Evolutionary conservation across 768 basidiomycete genomes (phyloP).

Genomic region (Amanita phalloides): DNA sequence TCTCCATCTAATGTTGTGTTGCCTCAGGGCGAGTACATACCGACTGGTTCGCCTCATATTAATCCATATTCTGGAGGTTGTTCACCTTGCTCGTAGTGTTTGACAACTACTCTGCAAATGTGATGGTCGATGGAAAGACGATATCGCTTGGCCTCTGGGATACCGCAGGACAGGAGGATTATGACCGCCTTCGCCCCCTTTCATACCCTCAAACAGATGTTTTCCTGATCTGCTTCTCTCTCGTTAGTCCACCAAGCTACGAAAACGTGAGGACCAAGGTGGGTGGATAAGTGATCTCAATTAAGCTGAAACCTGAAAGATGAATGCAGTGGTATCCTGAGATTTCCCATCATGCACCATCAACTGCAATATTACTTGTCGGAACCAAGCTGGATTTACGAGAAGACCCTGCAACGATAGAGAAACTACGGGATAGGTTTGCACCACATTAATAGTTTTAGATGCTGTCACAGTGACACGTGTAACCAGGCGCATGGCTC

Average conservation of each 20-base stretch:
- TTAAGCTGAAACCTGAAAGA: conserved; percentile 6
- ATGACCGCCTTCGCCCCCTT: conserved; percentile 92
- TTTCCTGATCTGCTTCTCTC: conserved; percentile 97
- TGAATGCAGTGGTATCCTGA: conserved; percentile 82
- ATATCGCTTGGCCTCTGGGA: conserved; percentile 99
- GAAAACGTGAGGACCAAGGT: conserved; percentile 99
- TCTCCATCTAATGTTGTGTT: conserved; percentile 5
- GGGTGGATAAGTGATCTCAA: conserved; percentile 15
- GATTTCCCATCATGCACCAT: conserved; percentile 94
- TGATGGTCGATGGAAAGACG: conserved; percentile 98
- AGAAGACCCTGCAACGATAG: conserved; percentile 87
- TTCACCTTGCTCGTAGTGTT: conserved; percentile 51
- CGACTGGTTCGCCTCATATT: conserved; percentile 50
- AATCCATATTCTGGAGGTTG: not conserved
- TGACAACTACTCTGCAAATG: conserved; percentile 97
- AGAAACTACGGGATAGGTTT: conserved; percentile 87
- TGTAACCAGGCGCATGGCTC: conserved; percentile 71
- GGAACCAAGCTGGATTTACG: conserved; percentile 97
- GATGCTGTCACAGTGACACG: not conserved
- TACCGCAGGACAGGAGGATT: conserved; percentile 99
- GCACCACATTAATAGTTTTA: not conserved
- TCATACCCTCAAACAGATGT: conserved; percentile 99
- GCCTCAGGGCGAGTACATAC: conserved; percentile 87
- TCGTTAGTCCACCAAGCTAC: conserved; percentile 95
- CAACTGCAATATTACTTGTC: conserved; percentile 86